These are phyloP conservation scores for Metarhizium rileyi DNA, from an alignment of 2,329 filamentous ascomycete genomes.

Conservation along the genomic window DNA sequence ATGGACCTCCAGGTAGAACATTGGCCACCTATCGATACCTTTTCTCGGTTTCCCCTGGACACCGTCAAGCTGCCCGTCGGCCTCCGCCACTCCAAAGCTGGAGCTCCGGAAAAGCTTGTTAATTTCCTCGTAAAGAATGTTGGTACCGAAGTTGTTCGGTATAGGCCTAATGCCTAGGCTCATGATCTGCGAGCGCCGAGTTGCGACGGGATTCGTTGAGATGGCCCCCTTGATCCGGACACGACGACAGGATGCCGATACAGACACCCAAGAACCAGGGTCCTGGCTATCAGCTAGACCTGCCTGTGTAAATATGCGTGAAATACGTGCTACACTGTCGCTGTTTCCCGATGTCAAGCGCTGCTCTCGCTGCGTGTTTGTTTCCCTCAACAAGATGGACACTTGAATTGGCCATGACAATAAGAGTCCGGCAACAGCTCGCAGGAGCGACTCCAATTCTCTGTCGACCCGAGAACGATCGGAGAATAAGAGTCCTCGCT, in stretches of 20 bases:
- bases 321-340: constrained; percentile 16
- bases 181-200: constrained; percentile 69
- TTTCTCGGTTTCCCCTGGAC: constrained; percentile 47
- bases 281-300: constrained; percentile 47
- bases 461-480: constrained; percentile 43
- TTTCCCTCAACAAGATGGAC: constrained; percentile 49
- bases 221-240: constrained; percentile 62
- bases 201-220: constrained; percentile 59
- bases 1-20: constrained; percentile 71
- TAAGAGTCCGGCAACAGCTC: constrained; percentile 51
- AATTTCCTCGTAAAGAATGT: constrained; percentile 64
- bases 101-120: constrained; percentile 71
- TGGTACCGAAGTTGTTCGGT: constrained; percentile 41
- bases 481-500: constrained; percentile 48
- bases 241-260: constrained; percentile 54
- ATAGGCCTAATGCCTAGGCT: constrained; percentile 66
- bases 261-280: constrained; percentile 54
- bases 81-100: constrained; percentile 58
- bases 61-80: constrained; percentile 23
- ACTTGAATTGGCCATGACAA: constrained; percentile 55
- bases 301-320: constrained; percentile 55
- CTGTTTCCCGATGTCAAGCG: constrained; percentile 22
- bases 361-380: constrained; percentile 24
- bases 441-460: constrained; percentile 56
- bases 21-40: constrained; percentile 72